Base-by-base conservation (phyloP, 371 early-diverging fungal genomes). In the Nosema muscidifuracis region DNA sequence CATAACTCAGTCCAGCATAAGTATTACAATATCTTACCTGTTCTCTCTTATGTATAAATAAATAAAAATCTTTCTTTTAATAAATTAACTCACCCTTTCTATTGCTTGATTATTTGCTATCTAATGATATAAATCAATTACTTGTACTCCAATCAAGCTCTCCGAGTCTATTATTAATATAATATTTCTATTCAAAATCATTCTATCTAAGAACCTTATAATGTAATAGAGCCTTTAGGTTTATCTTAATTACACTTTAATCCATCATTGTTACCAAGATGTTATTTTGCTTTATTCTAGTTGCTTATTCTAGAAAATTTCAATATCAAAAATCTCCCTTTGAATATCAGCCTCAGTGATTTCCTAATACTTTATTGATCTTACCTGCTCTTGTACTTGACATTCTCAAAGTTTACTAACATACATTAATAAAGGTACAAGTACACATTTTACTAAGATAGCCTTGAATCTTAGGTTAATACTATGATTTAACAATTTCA, bases 321-420 rank as follows among this genome's bases (percentile, higher is more conserved):
- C 16, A 47, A 20, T 6, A 47, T 15, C 15, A 3, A 4, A 3
- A 47, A 16, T 18, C 16, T 47, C 16, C 50, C 6, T 47, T 47
- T 47, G 40, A 47, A 47, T 47, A 47, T 47, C 6, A 47, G 4
- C 50, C 50, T 47, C 40, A 47, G 16, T 12, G 50, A 47, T 47
- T 47, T 47, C 18, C 16, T 47, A 47, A 47, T 15, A 47, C 16
- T 16, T 4, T 47, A 47, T 47, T 47, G 18, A 47, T 47, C 50
- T 47, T 47, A 47, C 50, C 6, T 47, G 50, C 50, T 47, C 50
- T 47, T 12, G 50, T 47, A 47, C 6, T 47, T 47, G 50, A 47
- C 50, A 47, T 47, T 47, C 50, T 6, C 18, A 12, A 3, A 47
- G 6, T 47, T 47, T 4, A 47, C 50, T 18, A 18, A 3, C 6